Evolutionary conservation across 164 flowering plant species (phyloP), one percentile per base, ranked within the genome.

Genomic region (Platanus orientalis): DNA sequence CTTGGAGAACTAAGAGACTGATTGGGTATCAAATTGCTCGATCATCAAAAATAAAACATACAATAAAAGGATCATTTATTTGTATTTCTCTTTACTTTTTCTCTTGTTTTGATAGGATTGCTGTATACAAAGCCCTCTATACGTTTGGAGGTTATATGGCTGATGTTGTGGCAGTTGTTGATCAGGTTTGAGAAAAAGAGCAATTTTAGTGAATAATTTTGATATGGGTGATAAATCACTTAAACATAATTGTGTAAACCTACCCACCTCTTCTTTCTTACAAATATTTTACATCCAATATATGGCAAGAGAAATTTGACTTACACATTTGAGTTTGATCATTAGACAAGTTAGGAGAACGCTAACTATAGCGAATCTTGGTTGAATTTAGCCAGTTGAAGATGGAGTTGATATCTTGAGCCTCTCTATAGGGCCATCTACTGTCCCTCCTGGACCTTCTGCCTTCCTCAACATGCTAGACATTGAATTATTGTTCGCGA

Each of bases 141-240:
- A 48, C 80, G 19, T 81, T 81, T 71, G 89, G 85, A 53, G 86
- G 85, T 13, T 79, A 76, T 60, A 78, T 84, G 84, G 67, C 89
- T 11, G 89, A 84, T 64, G 87, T 81, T 58, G 82, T 84, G 53
- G 87, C 89, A 3, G 89, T 87, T 19, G 76, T 84, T 16, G 89
- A 84, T 65, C 84, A 84, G 82, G 89, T 82, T 19, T 20, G 52
- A 9, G 17, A 42, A 47, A 17, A 50, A 49, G 2, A 32, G 36
- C 36, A 32, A 32, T 9, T n/a, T n/a, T 9, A 32, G 9, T 32
- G 36, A 32, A 32, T 32, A 36, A 7, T 36, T 36, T 36, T 36
- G 7, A 7, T 36, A 1, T 36, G 9, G 42, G 12, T 32, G 1
- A 2, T 36, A 7, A 13, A 36, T 2, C n/a, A n/a, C n/a, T n/a